A percentile compares a stretch with the other conserved stretches of the same genome.
Evolutionary conservation across 805 yeast species (phyloP).

Genomic region (Jamesozyma piceae): DNA sequence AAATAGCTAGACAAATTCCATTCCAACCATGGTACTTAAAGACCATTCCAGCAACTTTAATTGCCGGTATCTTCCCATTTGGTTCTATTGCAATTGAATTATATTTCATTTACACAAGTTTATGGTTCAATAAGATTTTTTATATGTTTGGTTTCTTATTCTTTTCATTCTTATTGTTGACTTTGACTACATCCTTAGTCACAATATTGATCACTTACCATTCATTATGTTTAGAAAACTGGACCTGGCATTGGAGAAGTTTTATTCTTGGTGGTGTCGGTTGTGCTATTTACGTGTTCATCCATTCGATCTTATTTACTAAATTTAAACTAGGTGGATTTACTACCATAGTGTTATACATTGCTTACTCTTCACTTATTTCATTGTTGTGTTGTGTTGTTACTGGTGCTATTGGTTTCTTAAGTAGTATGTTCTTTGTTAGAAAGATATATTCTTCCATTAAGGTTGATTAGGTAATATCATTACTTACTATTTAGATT

Average conservation of each 20-base stretch:
- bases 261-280: constrained; percentile 88
- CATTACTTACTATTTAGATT: too few species aligned
- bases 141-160: constrained; percentile 97
- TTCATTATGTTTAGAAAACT: constrained; percentile 80
- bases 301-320: constrained; percentile 71
- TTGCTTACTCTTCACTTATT: constrained; percentile 72
- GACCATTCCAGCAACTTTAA: constrained; percentile 53
- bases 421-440: constrained; percentile 64
- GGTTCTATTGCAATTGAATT: constrained; percentile 92
- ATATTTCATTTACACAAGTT: constrained; percentile 80
- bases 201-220: constrained; percentile 75
- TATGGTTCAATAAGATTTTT: constrained; percentile 89
- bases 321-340: constrained; percentile 63
- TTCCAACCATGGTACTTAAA: constrained; percentile 76
- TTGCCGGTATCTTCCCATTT: constrained; percentile 89
- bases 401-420: constrained; percentile 82
- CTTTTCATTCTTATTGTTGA: constrained; percentile 76
- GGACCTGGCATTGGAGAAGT: constrained; percentile 97
- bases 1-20: constrained; percentile 94
- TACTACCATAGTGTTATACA: constrained; percentile 65
- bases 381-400: constrained; percentile 64
- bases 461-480: constrained; percentile 56
- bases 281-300: constrained; percentile 71
- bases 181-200: constrained; percentile 70
- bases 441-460: constrained; percentile 74